phyloP scores from a whole-genome alignment of 148 eudicot species.

The Rhododendron williamsianum region DNA sequence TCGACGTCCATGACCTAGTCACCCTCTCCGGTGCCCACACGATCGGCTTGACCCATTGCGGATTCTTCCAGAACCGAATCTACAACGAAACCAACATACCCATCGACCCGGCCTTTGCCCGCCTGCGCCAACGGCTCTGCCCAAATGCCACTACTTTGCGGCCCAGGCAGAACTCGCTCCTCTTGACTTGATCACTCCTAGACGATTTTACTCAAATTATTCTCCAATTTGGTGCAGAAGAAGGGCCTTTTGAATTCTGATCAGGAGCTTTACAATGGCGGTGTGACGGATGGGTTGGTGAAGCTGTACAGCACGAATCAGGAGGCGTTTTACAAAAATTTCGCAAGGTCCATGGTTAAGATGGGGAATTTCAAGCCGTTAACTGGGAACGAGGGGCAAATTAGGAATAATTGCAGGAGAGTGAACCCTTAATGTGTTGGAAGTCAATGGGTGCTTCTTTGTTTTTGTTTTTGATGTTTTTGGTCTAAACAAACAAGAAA shows the following conservation, averaged over 20 bases:
- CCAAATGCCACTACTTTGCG: conserved; percentile 15
- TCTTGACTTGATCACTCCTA: conserved; percentile 36
- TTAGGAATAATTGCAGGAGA: conserved; percentile 30
- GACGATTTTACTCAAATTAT: conserved; percentile 43
- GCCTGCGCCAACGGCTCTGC: conserved; percentile 13
- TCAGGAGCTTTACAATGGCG: conserved; percentile 51
- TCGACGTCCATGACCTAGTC: conserved; percentile 18
- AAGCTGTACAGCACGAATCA: conserved; percentile 25
- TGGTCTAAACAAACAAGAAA: background rate
- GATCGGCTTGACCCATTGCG: conserved; percentile 49
- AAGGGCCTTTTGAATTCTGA: conserved; percentile 56
- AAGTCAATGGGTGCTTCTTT: background rate
- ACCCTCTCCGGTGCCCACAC: conserved; percentile 44
- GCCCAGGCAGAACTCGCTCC: conserved; percentile 40
- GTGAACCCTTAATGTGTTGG: background rate
- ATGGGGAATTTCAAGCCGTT: conserved; percentile 52
- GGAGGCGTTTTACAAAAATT: conserved; percentile 26
- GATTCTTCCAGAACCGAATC: conserved; percentile 37
- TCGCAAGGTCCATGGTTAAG: conserved; percentile 47
- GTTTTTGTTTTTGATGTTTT: background rate
- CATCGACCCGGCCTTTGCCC: conserved; percentile 32
- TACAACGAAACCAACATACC: conserved; percentile 30
- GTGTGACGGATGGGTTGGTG: conserved; percentile 41
- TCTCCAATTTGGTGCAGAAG: conserved; percentile 30
- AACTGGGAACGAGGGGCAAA: conserved; percentile 38